These are phyloP conservation scores for Emmonsia crescens DNA, from an alignment of 2,329 filamentous ascomycete genomes.

Conservation along the genomic window DNA sequence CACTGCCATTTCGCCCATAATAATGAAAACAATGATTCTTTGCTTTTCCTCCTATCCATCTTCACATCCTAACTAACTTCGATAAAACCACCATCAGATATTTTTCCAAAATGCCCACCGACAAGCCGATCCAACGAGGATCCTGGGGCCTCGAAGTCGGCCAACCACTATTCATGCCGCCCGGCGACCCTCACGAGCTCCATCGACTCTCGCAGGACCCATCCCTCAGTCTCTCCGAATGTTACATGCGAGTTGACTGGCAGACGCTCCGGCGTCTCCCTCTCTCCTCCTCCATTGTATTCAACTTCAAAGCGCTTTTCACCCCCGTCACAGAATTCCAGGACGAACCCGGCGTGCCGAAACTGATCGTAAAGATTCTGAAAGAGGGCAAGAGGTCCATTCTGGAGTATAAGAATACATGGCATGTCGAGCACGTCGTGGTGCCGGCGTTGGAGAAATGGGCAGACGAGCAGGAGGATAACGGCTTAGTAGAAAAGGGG, in stretches of 20 bases:
- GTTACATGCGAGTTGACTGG: slow-evolving; percentile 72
- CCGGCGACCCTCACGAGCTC: slow-evolving; percentile 53
- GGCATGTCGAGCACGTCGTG: slow-evolving; percentile 65
- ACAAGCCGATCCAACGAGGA: slow-evolving; percentile 68
- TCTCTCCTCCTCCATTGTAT: slow-evolving; percentile 62
- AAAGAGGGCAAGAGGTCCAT: slow-evolving; percentile 58
- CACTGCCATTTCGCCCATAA: background rate
- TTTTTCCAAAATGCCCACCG: slow-evolving; percentile 65
- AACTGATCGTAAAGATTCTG: slow-evolving; percentile 57
- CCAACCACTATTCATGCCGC: slow-evolving; percentile 62
- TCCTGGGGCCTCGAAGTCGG: slow-evolving; percentile 76
- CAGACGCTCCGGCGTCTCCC: slow-evolving; percentile 73
- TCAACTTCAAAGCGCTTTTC: slow-evolving; percentile 84
- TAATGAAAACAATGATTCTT: background rate
- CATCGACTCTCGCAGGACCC: slow-evolving; percentile 49
- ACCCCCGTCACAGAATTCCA: slow-evolving; percentile 60
- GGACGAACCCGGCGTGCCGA: slow-evolving; percentile 63
- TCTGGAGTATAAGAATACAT: slow-evolving; percentile 73
- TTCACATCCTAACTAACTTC: background rate
- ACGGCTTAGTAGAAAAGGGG: slow-evolving; percentile 46
- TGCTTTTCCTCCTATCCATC: background rate
- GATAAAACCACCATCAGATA: slow-evolving; percentile 43
- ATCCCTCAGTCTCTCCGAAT: slow-evolving; percentile 45
- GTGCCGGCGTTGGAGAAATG: slow-evolving; percentile 55
- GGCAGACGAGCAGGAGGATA: slow-evolving; percentile 54